These are phyloP conservation scores for Debaryomyces coudertii DNA, from an alignment of 1,139 yeast species.

Conservation along the genomic window DNA sequence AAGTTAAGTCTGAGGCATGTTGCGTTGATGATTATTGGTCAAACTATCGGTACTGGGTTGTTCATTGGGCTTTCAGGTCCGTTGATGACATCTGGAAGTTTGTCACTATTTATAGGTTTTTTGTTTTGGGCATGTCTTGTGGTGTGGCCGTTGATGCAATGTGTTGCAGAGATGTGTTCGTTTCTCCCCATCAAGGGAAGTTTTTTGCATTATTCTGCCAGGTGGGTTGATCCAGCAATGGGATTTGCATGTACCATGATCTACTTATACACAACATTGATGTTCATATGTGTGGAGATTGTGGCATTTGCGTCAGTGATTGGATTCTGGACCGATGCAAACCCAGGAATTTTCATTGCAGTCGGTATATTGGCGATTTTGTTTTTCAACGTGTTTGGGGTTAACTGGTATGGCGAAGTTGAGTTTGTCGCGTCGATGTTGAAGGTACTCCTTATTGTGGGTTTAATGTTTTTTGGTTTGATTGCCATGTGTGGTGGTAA, in stretches of 20 bases:
- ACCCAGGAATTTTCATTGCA: constrained; percentile 42
- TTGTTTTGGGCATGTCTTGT: constrained; percentile 36
- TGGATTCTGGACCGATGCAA: constrained; percentile 44
- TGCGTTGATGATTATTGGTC: constrained; percentile 54
- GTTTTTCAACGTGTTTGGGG: constrained; percentile 38
- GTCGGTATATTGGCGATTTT: constrained; percentile 31
- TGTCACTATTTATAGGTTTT: constrained; percentile 41
- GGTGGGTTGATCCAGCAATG: constrained; percentile 45
- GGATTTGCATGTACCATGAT: constrained; percentile 43
- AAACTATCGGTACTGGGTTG: constrained; percentile 53
- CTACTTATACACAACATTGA: constrained; percentile 39
- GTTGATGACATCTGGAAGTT: constrained; percentile 39
- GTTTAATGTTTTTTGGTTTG: constrained; percentile 43
- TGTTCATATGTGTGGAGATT: constrained; percentile 43
- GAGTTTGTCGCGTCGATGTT: constrained; percentile 42
- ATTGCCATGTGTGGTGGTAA: constrained; percentile 43
- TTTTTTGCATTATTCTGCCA: constrained; percentile 39
- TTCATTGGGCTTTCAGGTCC: constrained; percentile 43
- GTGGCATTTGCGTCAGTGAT: constrained; percentile 40
- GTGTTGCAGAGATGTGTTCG: constrained; percentile 45
- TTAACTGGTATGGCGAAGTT: constrained; percentile 44
- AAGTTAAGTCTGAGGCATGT: constrained; percentile 49
- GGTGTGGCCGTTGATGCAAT: constrained; percentile 46
- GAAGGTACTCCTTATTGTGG: constrained; percentile 42
- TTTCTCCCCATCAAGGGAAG: constrained; percentile 45